Conservation (phyloP, 2,329 filamentous ascomycete genomes). For the Phaeosphaeriaceae sp. region DNA sequence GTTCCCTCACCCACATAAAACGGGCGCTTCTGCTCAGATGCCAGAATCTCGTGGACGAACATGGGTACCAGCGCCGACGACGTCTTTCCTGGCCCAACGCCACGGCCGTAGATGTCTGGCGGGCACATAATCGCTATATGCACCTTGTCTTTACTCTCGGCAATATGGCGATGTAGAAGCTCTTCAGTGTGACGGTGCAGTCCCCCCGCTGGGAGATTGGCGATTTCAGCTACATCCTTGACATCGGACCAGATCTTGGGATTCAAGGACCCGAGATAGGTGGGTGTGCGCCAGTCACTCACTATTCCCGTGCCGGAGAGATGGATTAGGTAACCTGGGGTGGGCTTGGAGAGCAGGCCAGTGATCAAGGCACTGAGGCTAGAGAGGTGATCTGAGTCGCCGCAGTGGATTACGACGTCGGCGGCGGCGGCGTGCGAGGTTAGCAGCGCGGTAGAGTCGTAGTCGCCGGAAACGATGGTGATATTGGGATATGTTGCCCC, state of each 20-base stretch:
- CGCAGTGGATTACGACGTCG: slow-evolving; percentile 57
- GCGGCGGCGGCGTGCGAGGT: slow-evolving; percentile 55
- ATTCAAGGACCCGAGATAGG: slow-evolving; percentile 26
- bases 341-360: slow-evolving; percentile 57
- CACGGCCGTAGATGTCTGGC: slow-evolving; percentile 67
- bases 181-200: slow-evolving; percentile 71
- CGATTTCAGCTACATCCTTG: slow-evolving; percentile 58
- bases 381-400: slow-evolving; percentile 37
- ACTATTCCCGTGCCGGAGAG: slow-evolving; percentile 63
- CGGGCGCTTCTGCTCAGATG: slow-evolving; percentile 44
- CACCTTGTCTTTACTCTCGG: slow-evolving; percentile 50
- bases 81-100: slow-evolving; percentile 60
- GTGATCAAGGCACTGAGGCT: slow-evolving; percentile 56
- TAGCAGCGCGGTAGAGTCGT: slow-evolving; percentile 55
- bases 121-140: slow-evolving; percentile 64
- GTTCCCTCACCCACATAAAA: slow-evolving; percentile 62
- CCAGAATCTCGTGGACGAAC: slow-evolving; percentile 47
- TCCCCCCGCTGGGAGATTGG: slow-evolving; percentile 61
- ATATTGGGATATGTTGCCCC: slow-evolving; percentile 49
- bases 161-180: slow-evolving; percentile 61
- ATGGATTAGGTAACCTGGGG: slow-evolving; percentile 59
- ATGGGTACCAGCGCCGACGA: slow-evolving; percentile 53
- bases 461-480: slow-evolving; percentile 56
- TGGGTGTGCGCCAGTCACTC: slow-evolving; percentile 50
- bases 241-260: slow-evolving; percentile 64